These are phyloP conservation scores for Luffa aegyptiaca DNA, from an alignment of 306 rosid species.

Conservation along the genomic window DNA sequence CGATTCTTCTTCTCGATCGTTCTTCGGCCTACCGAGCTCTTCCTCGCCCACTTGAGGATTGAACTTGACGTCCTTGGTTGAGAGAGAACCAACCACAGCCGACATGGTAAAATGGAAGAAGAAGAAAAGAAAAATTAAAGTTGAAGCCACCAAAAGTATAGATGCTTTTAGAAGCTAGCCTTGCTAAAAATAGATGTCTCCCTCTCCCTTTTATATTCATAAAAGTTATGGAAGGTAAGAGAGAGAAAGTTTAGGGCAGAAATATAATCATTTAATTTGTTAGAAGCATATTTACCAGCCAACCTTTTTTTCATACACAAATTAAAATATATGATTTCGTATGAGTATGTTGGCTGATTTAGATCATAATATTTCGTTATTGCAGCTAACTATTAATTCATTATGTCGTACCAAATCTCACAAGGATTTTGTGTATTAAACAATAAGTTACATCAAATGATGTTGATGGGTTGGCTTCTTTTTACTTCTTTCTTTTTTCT, in stretches of 20 bases:
- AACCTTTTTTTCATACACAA: not conserved
- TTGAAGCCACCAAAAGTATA: not conserved
- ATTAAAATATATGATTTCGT: not conserved
- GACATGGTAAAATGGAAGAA: not conserved
- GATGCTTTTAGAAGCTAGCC: not conserved
- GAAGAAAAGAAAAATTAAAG: not conserved
- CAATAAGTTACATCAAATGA: not conserved
- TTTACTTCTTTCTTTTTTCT: not conserved
- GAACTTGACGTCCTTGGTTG: not conserved
- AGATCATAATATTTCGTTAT: not conserved
- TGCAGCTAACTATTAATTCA: not conserved
- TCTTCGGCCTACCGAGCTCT: not conserved
- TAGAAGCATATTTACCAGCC: not conserved
- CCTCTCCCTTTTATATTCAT: not conserved
- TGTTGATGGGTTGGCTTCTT: not conserved
- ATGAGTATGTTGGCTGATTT: not conserved
- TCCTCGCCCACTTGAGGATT: not conserved
- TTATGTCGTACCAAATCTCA: not conserved
- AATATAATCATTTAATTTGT: not conserved
- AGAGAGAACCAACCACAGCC: not conserved
- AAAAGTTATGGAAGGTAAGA: not conserved
- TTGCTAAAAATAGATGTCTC: not conserved
- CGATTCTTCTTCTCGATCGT: not conserved
- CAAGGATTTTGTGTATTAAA: slow-evolving; percentile 3
- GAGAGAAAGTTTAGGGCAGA: not conserved